Evolutionary conservation across 441 rosid species (phyloP), one percentile per base, ranked within the genome.

Genomic region (Pelargonium cotyledonis): DNA sequence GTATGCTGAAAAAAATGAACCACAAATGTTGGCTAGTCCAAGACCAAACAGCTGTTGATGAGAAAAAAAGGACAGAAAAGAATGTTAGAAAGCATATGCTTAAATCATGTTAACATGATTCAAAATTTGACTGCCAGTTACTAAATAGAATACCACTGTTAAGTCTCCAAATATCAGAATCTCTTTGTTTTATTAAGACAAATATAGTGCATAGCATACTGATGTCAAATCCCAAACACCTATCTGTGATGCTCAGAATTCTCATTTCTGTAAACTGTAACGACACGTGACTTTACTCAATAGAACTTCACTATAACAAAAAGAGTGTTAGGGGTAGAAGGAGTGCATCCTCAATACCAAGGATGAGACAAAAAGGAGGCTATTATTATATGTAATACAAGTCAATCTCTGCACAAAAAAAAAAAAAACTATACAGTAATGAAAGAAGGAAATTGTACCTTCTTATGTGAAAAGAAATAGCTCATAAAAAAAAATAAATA

Each of bases 1-100:
- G 76, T 90, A 92, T 68, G 90, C 79, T 60, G 90, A 86, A 81
- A 92, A 92, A 68, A 92, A 85, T 19, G 97, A 89, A 63, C 98
- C 98, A 60, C 81, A 73, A 65, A 92, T 80, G 77, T 92, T 92
- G 73, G 98, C 86, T 68, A 90, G 82, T 74, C 98, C 97, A 77
- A 92, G 96, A 77, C 98, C 98, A 61, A 90, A 85, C 78, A 92
- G 77, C 97, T 92, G 96, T 78, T 72, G 8, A 55, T 55, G 61
- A 16, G 16, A 55, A 53, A 72, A 75, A 73, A 23, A 74, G 23
- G 35, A 67, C 62, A 70, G 62, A 44, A 66, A 53, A 11, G 40
- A 41, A 68, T 38, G 60, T 65, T 70, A 77, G 38, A 47, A 67
- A 1, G 16, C 8, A 9, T 53, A 18, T 55, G 61, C 23, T 55